These are phyloP conservation scores for Ustilago shanxiensis DNA, from an alignment of 1,284 basidiomycete species.

Conservation along the genomic window DNA sequence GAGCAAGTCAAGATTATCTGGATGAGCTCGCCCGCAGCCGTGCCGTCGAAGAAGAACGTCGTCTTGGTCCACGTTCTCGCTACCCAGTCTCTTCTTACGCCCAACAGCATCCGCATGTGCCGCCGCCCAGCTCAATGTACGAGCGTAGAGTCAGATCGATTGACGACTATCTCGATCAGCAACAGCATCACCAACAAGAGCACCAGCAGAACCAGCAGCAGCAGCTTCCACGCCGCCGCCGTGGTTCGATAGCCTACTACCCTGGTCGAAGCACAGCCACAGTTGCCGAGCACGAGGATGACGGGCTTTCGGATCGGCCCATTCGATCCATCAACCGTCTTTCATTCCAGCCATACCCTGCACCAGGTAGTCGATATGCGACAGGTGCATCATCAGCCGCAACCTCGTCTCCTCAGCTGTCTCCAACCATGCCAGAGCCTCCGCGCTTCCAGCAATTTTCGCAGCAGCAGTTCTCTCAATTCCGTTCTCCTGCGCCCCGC, in stretches of 20 bases:
- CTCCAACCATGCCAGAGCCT: slow-evolving; percentile 26
- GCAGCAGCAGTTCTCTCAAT: slow-evolving; percentile 4
- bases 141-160: slow-evolving; percentile 34
- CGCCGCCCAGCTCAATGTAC: slow-evolving; percentile 1
- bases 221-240: slow-evolving; percentile 2
- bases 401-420: slow-evolving; percentile 26
- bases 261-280: neutral
- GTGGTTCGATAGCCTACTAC: slow-evolving; percentile 25
- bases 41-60: slow-evolving; percentile 12
- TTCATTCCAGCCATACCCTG: slow-evolving; percentile 32
- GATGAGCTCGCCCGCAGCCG: slow-evolving; percentile 18
- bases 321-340: slow-evolving; percentile 17
- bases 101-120: neutral
- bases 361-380: slow-evolving; percentile 11
- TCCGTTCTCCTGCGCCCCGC: slow-evolving; percentile 22
- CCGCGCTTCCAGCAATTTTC: neutral
- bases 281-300: slow-evolving; percentile 17
- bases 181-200: slow-evolving; percentile 7
- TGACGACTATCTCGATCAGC: slow-evolving; percentile 37
- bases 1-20: slow-evolving; percentile 19
- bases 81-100: slow-evolving; percentile 1
- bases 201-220: neutral
- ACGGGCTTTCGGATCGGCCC: slow-evolving; percentile 23
- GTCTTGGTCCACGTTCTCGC: neutral
- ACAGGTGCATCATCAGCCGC: neutral